A percentile compares a stretch with the other conserved stretches of the same genome.
These are phyloP conservation scores for Coniosporium tulheliwenetii DNA, from an alignment of 2,329 filamentous ascomycete species.

Conservation along the genomic window DNA sequence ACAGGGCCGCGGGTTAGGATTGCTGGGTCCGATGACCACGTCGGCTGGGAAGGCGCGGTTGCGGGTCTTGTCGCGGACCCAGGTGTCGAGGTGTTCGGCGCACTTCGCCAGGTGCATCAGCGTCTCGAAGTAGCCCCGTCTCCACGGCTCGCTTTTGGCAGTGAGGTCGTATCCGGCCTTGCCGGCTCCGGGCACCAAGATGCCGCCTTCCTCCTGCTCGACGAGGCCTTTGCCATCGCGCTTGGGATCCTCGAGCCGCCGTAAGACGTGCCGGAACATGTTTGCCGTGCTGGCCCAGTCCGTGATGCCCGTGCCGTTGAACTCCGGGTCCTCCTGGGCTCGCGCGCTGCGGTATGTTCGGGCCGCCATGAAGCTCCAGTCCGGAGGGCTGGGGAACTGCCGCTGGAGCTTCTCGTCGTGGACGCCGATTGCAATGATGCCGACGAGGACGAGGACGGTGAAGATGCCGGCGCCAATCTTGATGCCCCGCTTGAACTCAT, in stretches of 20 bases:
- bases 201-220: conserved; percentile 7
- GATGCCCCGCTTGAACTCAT: conserved; percentile 53
- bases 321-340: conserved; percentile 40
- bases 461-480: conserved; percentile 54
- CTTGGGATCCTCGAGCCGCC: conserved; percentile 51
- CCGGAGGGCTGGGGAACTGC: conserved; percentile 62
- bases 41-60: conserved; percentile 54
- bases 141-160: conserved; percentile 68
- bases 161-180: conserved; percentile 51
- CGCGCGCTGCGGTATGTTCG: conserved; percentile 51
- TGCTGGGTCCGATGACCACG: conserved; percentile 67
- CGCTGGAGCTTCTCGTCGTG: conserved; percentile 63
- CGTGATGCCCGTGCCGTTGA: conserved; percentile 35
- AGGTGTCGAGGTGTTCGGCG: conserved; percentile 69
- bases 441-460: conserved; percentile 43
- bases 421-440: conserved; percentile 47
- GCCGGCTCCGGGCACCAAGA: conserved; percentile 34
- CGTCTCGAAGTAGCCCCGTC: conserved; percentile 69
- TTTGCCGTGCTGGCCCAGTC: conserved; percentile 56
- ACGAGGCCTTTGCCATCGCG: conserved; percentile 51
- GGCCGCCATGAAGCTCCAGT: conserved; percentile 62
- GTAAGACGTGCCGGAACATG: conserved; percentile 43
- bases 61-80: conserved; percentile 53
- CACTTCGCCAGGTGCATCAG: conserved; percentile 63
- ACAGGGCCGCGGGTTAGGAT: conserved; percentile 62